These are phyloP conservation scores for Aspergillus latus DNA, from an alignment of 2,329 filamentous ascomycete species.

Conservation along the genomic window DNA sequence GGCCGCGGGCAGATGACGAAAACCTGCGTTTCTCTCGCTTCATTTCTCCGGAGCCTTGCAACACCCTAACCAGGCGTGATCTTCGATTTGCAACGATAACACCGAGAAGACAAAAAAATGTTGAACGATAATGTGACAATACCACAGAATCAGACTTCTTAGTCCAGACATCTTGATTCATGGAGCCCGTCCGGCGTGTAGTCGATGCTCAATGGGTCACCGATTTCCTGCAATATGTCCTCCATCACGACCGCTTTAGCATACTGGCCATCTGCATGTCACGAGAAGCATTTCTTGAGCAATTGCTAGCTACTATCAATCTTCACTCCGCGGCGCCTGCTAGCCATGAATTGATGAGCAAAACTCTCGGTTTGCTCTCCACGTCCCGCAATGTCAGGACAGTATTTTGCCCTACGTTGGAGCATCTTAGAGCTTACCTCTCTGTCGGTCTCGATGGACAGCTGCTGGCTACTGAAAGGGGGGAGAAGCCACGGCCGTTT, in stretches of 20 bases:
- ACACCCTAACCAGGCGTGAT: not conserved
- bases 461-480: not conserved
- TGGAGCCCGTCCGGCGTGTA: conserved; percentile 26
- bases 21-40: conserved; percentile 6
- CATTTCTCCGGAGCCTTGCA: not conserved
- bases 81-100: not conserved
- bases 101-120: not conserved
- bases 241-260: conserved; percentile 60
- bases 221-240: conserved; percentile 62
- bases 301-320: conserved; percentile 54
- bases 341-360: conserved; percentile 51
- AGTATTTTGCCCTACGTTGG: conserved; percentile 71
- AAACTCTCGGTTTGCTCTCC: conserved; percentile 68
- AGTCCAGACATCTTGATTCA: not conserved
- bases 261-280: conserved; percentile 71
- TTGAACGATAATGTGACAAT: not conserved
- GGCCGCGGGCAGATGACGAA: conserved; percentile 15
- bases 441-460: conserved; percentile 42
- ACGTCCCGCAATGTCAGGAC: conserved; percentile 68
- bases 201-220: conserved; percentile 53
- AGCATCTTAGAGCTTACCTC: conserved; percentile 75
- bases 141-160: not conserved
- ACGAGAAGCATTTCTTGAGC: conserved; percentile 62
- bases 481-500: conserved; percentile 21
- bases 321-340: conserved; percentile 19